A percentile compares a stretch with the other conserved stretches of the same genome.
Conservation (phyloP, 257 asterid genomes). For the Oldenlandia corymbosa region DNA sequence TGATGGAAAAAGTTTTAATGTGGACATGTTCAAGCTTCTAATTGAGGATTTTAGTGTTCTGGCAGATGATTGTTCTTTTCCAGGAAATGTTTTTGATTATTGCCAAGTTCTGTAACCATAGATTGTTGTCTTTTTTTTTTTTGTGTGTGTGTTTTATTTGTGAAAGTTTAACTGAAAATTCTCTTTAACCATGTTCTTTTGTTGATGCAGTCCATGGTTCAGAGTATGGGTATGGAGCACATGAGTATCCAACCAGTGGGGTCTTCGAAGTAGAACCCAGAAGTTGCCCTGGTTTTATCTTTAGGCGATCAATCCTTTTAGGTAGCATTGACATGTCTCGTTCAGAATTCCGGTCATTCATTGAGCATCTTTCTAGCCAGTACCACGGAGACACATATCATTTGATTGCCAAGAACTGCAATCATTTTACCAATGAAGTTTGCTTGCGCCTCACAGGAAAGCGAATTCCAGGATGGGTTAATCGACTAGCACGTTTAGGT, state of each 20-base stretch:
- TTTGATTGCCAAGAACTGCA: constrained; percentile 87
- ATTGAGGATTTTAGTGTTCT: background rate
- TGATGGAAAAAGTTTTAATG: background rate
- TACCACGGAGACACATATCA: constrained; percentile 83
- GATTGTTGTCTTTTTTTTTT: background rate
- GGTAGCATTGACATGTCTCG: constrained; percentile 76
- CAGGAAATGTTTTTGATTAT: too few relatives aligned
- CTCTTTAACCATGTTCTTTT: constrained; percentile 1
- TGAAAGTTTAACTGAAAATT: background rate
- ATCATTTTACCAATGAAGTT: constrained; percentile 86
- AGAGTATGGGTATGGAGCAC: constrained; percentile 94
- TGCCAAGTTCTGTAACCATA: background rate
- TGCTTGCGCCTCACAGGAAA: constrained; percentile 67
- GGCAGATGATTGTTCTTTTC: background rate
- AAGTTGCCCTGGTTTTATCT: constrained; percentile 84
- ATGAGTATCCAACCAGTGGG: constrained; percentile 79
- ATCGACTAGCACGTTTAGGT: constrained; percentile 87
- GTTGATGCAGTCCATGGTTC: constrained; percentile 58
- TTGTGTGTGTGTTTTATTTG: background rate
- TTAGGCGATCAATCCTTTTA: constrained; percentile 69
- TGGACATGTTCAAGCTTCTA: background rate
- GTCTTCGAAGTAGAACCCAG: constrained; percentile 90
- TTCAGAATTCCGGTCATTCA: constrained; percentile 67
- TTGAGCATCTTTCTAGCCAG: constrained; percentile 68
- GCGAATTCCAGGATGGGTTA: constrained; percentile 89